Percentiles rank a stretch among this genome's conserved stretches.
These are phyloP conservation scores for Vaccinium vitisidaea DNA, from an alignment of 148 eudicot genomes.

Conservation along the genomic window DNA sequence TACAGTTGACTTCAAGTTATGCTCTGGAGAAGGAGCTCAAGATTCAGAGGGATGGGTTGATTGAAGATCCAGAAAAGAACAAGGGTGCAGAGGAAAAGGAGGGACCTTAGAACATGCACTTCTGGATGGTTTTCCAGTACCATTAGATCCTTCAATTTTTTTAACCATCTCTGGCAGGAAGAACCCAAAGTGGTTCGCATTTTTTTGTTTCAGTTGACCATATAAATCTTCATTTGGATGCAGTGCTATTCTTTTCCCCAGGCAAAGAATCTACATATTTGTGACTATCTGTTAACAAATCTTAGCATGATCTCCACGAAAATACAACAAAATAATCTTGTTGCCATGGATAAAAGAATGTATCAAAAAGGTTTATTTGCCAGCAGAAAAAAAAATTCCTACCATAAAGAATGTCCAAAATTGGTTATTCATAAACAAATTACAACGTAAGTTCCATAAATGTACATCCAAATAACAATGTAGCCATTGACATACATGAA, in stretches of 20 bases:
- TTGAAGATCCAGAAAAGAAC: constrained; percentile 21
- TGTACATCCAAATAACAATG: not conserved
- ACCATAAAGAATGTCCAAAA: not conserved
- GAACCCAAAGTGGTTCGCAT: not conserved
- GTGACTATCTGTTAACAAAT: not conserved
- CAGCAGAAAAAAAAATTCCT: not conserved
- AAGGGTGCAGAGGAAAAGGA: constrained; percentile 11
- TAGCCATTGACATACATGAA: not conserved
- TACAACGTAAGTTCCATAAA: not conserved
- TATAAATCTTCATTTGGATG: constrained; percentile 1
- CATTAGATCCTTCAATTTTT: not conserved
- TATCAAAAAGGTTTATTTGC: not conserved
- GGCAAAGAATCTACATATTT: not conserved
- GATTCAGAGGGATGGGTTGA: constrained; percentile 21
- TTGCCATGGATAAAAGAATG: not conserved
- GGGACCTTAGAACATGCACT: constrained; percentile 13
- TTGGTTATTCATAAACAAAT: not conserved
- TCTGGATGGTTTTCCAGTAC: not conserved
- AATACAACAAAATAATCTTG: not conserved
- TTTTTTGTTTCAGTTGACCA: not conserved
- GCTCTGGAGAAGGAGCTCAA: constrained; percentile 30
- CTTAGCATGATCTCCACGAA: not conserved
- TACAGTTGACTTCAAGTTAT: constrained; percentile 23
- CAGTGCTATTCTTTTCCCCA: not conserved
- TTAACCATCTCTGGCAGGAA: constrained; percentile 5